These are phyloP conservation scores for Dioscorea alata DNA, from an alignment of 106 monocot species.

Conservation along the genomic window DNA sequence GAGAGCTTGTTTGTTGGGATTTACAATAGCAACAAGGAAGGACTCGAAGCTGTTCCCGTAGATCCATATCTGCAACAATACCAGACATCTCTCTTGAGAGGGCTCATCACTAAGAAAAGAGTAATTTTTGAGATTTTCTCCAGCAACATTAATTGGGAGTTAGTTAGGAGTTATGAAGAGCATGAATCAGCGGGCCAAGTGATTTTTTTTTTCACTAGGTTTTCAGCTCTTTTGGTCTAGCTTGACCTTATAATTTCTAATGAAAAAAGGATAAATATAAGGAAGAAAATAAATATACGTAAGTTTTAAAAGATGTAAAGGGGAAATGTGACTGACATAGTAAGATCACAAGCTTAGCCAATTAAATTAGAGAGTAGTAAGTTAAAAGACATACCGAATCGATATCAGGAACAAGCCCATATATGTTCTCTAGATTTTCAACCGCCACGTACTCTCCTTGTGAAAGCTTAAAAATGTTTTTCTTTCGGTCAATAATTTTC, in stretches of 20 bases:
- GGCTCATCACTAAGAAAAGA: neutral
- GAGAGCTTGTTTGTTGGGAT: conserved; percentile 76
- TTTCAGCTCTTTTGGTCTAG: too few relatives aligned
- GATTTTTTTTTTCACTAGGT: too few relatives aligned
- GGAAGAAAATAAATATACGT: too few relatives aligned
- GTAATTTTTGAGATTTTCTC: neutral
- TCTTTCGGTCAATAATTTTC: conserved; percentile 94
- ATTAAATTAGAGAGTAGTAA: too few relatives aligned
- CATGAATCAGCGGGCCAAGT: too few relatives aligned
- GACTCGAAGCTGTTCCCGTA: conserved; percentile 97
- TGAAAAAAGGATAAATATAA: too few relatives aligned
- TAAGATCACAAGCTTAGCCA: too few relatives aligned
- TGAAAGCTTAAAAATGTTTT: conserved; percentile 97
- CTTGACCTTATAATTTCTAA: too few relatives aligned
- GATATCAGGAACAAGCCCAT: conserved; percentile 44
- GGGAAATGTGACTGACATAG: too few relatives aligned
- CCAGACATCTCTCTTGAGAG: neutral
- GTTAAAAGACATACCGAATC: conserved; percentile 51
- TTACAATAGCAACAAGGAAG: conserved; percentile 68
- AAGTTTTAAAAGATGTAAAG: too few relatives aligned
- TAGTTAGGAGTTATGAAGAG: too few relatives aligned
- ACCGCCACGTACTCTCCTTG: conserved; percentile 99
- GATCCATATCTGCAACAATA: conserved; percentile 74
- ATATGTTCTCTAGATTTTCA: conserved; percentile 90
- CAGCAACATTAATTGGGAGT: too few relatives aligned